Percentiles rank a stretch among this genome's conserved stretches.
phyloP scores from a whole-genome alignment of 306 rosid genomes.

The Fagus crenata region DNA sequence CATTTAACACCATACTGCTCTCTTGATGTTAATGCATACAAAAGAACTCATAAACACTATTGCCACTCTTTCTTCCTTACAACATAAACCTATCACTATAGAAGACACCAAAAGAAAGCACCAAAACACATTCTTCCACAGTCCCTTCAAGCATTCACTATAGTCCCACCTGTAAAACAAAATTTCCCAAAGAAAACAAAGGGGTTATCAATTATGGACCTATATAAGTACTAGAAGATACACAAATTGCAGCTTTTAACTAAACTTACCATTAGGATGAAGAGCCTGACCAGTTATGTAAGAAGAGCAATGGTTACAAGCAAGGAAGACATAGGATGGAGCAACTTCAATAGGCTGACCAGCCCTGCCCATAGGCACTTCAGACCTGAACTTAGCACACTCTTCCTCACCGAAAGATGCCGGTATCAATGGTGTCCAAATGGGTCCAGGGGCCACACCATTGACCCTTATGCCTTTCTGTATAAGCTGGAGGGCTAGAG shows the following conservation, averaged over 20 bases:
- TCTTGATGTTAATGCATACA: not conserved
- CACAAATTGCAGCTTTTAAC: not conserved
- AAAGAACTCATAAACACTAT: not conserved
- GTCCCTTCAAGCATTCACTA: slow-evolving; percentile 54
- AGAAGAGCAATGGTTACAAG: slow-evolving; percentile 65
- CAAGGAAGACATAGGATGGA: slow-evolving; percentile 67
- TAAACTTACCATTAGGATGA: slow-evolving; percentile 67
- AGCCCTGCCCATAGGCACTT: slow-evolving; percentile 72
- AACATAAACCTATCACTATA: not conserved
- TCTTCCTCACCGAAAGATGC: slow-evolving; percentile 45
- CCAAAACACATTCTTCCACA: not conserved
- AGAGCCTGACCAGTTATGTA: slow-evolving; percentile 79
- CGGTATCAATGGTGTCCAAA: slow-evolving; percentile 70
- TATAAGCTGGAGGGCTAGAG: slow-evolving; percentile 59
- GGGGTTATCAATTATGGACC: no score
- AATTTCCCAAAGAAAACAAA: not conserved
- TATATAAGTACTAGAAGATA: not conserved
- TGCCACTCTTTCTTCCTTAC: not conserved
- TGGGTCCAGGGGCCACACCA: slow-evolving; percentile 87
- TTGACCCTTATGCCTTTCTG: slow-evolving; percentile 63
- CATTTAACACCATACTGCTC: no score
- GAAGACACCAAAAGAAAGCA: not conserved
- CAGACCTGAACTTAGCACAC: slow-evolving; percentile 34
- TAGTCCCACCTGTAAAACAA: slow-evolving; percentile 55
- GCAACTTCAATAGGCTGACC: slow-evolving; percentile 83